Evolutionary conservation across 2,329 filamentous ascomycete genomes (phyloP).

Genomic region (Aureobasidium subglaciale): DNA sequence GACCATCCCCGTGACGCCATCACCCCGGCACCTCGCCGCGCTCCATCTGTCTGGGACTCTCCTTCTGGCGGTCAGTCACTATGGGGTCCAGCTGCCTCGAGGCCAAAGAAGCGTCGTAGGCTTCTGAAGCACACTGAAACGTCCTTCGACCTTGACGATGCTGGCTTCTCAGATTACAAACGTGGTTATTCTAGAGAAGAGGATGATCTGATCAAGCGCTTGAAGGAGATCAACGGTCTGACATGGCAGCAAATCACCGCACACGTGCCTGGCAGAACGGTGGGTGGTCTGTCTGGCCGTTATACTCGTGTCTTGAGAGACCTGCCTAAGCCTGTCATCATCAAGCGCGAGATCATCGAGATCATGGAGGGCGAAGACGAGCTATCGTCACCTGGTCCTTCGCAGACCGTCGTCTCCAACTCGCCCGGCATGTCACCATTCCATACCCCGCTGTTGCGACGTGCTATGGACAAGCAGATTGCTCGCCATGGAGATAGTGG

Average conservation of each 20-base stretch:
- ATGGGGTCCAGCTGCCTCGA: slow-evolving; percentile 17
- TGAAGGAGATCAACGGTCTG: slow-evolving; percentile 34
- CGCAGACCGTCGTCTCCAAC: neutral
- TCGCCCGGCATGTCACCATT: neutral
- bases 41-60: slow-evolving; percentile 15
- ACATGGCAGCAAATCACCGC: slow-evolving; percentile 31
- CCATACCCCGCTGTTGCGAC: slow-evolving; percentile 9
- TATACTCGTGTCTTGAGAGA: slow-evolving; percentile 19
- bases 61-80: slow-evolving; percentile 19
- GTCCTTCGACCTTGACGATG: slow-evolving; percentile 1
- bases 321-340: slow-evolving; percentile 5
- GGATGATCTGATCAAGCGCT: slow-evolving; percentile 30
- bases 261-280: slow-evolving; percentile 29
- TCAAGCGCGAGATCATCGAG: slow-evolving; percentile 23
- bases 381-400: neutral
- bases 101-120: slow-evolving; percentile 4
- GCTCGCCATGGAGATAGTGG: slow-evolving; percentile 6
- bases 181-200: slow-evolving; percentile 25
- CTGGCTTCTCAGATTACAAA: neutral
- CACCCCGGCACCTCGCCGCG: neutral
- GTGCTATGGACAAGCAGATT: slow-evolving; percentile 12
- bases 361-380: slow-evolving; percentile 14
- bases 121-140: slow-evolving; percentile 1
- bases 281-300: slow-evolving; percentile 23
- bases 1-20: neutral